phyloP scores from a whole-genome alignment of 805 yeast species.

The Metschnikowia rubicola region DNA sequence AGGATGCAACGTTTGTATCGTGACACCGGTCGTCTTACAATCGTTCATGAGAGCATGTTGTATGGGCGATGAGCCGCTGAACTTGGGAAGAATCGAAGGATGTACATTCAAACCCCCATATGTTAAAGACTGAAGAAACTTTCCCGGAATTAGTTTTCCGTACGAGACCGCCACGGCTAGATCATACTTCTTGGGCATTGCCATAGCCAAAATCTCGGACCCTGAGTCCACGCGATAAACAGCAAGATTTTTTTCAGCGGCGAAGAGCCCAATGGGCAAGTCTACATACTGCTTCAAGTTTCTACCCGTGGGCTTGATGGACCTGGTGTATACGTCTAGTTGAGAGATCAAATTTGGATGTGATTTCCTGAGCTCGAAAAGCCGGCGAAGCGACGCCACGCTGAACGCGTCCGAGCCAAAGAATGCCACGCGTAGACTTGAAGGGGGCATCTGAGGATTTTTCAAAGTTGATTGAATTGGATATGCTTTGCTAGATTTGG shows the following conservation, averaged over 20 bases:
- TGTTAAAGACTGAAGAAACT: slow-evolving; percentile 44
- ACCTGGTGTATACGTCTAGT: slow-evolving; percentile 61
- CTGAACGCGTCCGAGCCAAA: slow-evolving; percentile 81
- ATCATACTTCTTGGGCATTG: slow-evolving; percentile 37
- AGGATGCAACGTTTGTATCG: slow-evolving; percentile 89
- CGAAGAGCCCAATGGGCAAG: slow-evolving; percentile 50
- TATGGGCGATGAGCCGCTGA: slow-evolving; percentile 87
- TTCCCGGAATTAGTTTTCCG: slow-evolving; percentile 73
- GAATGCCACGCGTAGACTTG: slow-evolving; percentile 46
- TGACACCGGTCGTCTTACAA: slow-evolving; percentile 70
- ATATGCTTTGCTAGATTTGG: no score
- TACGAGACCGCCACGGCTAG: slow-evolving; percentile 89
- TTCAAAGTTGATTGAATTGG: no score
- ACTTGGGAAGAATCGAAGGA: slow-evolving; percentile 80
- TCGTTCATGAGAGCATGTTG: slow-evolving; percentile 71
- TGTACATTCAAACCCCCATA: slow-evolving; percentile 86
- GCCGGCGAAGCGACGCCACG: slow-evolving; percentile 45
- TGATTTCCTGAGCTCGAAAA: slow-evolving; percentile 22
- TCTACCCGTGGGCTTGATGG: slow-evolving; percentile 64
- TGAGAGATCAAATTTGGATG: slow-evolving; percentile 22
- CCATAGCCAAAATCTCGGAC: slow-evolving; percentile 12
- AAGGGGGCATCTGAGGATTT: not conserved
- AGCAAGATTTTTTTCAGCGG: slow-evolving; percentile 29
- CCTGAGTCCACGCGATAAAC: slow-evolving; percentile 51
- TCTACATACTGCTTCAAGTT: slow-evolving; percentile 44